Conservation (phyloP, 2,329 filamentous ascomycete species). For the Stachybotrys echinatus region DNA sequence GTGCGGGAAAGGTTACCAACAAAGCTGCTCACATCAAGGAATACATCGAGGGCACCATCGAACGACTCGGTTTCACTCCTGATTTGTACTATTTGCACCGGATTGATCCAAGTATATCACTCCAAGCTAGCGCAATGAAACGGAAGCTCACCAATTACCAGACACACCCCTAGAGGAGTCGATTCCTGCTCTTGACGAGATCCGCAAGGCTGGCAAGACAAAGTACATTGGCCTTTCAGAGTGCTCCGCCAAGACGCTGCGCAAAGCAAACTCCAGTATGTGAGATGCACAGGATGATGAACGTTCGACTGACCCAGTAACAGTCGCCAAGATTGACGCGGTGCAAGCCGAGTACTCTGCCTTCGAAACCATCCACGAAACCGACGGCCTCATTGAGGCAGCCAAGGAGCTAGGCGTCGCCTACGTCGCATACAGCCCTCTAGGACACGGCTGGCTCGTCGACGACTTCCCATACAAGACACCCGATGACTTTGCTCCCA, state of each 20-base stretch:
- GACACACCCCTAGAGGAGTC: conserved; percentile 40
- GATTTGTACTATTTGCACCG: conserved; percentile 39
- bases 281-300: not conserved
- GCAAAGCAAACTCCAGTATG: conserved; percentile 37
- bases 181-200: conserved; percentile 38
- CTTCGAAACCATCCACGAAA: conserved; percentile 35
- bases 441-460: conserved; percentile 42
- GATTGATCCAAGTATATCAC: conserved; percentile 34
- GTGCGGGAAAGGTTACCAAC: conserved; percentile 33
- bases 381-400: conserved; percentile 32
- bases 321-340: conserved; percentile 41
- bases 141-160: not conserved
- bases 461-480: conserved; percentile 34
- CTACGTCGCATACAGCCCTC: conserved; percentile 39
- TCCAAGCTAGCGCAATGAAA: not conserved
- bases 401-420: conserved; percentile 33
- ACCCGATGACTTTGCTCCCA: conserved; percentile 37
- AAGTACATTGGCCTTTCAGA: conserved; percentile 44
- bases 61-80: conserved; percentile 40
- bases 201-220: conserved; percentile 39
- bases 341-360: conserved; percentile 41
- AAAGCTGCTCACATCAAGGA: conserved; percentile 37
- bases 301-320: not conserved
- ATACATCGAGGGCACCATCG: conserved; percentile 44
- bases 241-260: conserved; percentile 37